phyloP scores from a whole-genome alignment of 192 early-diverging fungal species.

The Backusella psychrophila region DNA sequence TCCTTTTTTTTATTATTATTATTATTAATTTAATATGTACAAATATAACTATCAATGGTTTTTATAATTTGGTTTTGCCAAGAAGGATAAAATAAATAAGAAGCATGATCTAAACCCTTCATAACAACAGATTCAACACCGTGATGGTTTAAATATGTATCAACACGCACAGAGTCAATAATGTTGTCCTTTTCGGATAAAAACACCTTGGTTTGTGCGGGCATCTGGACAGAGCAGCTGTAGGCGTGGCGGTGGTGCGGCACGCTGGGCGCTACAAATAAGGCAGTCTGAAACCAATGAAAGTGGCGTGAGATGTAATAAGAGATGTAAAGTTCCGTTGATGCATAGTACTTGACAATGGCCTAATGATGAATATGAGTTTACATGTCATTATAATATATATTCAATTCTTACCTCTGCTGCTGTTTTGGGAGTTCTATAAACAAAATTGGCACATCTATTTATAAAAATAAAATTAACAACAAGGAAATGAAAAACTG shows the following conservation, averaged over 20 bases:
- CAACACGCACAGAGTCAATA: constrained; percentile 36
- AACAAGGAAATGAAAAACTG: background rate
- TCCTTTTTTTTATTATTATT: no score
- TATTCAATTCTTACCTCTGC: constrained; percentile 29
- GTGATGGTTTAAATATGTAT: constrained; percentile 33
- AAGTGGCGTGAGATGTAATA: constrained; percentile 56
- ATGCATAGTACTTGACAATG: constrained; percentile 60
- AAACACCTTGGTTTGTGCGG: constrained; percentile 34
- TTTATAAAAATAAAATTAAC: background rate
- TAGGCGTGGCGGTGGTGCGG: background rate
- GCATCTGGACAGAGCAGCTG: constrained; percentile 14
- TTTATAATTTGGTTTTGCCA: constrained; percentile 30
- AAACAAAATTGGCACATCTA: constrained; percentile 58
- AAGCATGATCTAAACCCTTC: constrained; percentile 46
- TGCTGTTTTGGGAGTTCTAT: constrained; percentile 41
- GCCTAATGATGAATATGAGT: constrained; percentile 23
- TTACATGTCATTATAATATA: background rate
- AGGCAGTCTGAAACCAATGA: constrained; percentile 44
- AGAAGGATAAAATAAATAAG: constrained; percentile 34
- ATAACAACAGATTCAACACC: constrained; percentile 40
- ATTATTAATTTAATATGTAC: background rate
- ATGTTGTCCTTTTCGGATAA: constrained; percentile 50
- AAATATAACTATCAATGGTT: constrained; percentile 6
- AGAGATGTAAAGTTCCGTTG: constrained; percentile 60
- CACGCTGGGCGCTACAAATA: constrained; percentile 30